phyloP scores from a whole-genome alignment of 2,329 filamentous ascomycete species.

The Fusarium pseudograminearum region DNA sequence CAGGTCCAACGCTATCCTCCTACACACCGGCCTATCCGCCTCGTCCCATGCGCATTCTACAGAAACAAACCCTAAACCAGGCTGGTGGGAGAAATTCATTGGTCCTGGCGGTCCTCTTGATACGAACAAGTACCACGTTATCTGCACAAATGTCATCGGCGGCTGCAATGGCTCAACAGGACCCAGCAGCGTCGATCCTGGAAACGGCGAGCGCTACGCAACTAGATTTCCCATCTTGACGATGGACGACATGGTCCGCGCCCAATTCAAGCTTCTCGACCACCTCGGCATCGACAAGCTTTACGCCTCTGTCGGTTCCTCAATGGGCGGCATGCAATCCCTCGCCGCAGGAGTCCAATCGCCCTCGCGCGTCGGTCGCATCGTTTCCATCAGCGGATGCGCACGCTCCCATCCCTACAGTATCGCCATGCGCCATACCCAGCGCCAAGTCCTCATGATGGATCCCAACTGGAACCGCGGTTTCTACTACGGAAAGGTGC shows the following conservation, averaged over 20 bases:
- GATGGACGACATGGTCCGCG: slow-evolving; percentile 96
- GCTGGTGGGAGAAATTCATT: slow-evolving; percentile 99
- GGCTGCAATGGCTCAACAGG: slow-evolving; percentile 97
- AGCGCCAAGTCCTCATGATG: slow-evolving; percentile 98
- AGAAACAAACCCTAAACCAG: slow-evolving; percentile 83
- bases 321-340: slow-evolving; percentile 99
- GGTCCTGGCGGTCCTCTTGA: slow-evolving; percentile 87
- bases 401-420: slow-evolving; percentile 96
- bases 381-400: slow-evolving; percentile 93
- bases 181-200: slow-evolving; percentile 87
- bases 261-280: slow-evolving; percentile 91
- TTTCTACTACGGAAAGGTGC: slow-evolving; percentile 89
- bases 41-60: slow-evolving; percentile 97
- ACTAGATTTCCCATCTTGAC: slow-evolving; percentile 96
- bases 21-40: slow-evolving; percentile 96
- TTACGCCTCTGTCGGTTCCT: slow-evolving; percentile 92
- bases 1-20: slow-evolving; percentile 87
- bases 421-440: slow-evolving; percentile 98
- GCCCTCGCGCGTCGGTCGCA: slow-evolving; percentile 81
- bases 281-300: slow-evolving; percentile 79
- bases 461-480: slow-evolving; percentile 97
- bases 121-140: slow-evolving; percentile 90
- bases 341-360: slow-evolving; percentile 88
- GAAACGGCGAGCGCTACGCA: slow-evolving; percentile 88
- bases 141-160: slow-evolving; percentile 97